A percentile compares a stretch with the other conserved stretches of the same genome.
Conservation (phyloP, 192 early-diverging fungal species). For the Spizellomyces sp. region DNA sequence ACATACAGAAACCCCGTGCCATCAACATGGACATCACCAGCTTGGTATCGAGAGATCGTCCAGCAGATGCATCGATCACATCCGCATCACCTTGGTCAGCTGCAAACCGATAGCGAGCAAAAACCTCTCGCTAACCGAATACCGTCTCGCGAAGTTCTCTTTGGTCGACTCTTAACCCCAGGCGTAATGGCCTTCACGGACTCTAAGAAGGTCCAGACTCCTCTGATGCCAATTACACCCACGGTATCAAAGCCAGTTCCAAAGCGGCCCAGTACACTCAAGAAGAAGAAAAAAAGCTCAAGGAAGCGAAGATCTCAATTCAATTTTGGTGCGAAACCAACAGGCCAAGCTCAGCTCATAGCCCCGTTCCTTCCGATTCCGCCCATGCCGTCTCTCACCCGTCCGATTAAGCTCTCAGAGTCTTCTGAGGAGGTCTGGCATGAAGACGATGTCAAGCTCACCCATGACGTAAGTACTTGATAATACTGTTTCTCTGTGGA, state of each 20-base stretch:
- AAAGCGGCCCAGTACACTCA: too few species aligned
- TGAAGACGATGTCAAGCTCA: background rate
- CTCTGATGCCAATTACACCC: too few species aligned
- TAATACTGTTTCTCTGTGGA: background rate
- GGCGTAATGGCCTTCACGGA: background rate
- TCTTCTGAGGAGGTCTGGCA: background rate
- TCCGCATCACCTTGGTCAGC: background rate
- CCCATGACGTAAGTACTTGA: background rate
- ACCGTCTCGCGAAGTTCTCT: background rate
- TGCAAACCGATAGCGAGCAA: background rate
- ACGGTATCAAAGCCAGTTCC: too few species aligned
- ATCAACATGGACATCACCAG: background rate
- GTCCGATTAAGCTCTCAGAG: background rate
- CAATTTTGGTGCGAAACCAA: too few species aligned
- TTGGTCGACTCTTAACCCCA: background rate
- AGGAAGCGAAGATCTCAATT: too few species aligned
- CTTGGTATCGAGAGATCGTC: slow-evolving; percentile 10
- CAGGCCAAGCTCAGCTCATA: too few species aligned
- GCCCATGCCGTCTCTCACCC: slow-evolving; percentile 2
- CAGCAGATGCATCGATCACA: slow-evolving; percentile 5
- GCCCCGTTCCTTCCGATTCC: background rate
- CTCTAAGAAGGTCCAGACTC: too few species aligned
- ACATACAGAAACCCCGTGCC: background rate
- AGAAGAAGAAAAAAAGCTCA: too few species aligned
- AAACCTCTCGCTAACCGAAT: background rate